Percentiles rank a stretch among this genome's conserved stretches.
Evolutionary conservation across 805 yeast genomes (phyloP).

Genomic region (Zygosaccharomyces siamensis): DNA sequence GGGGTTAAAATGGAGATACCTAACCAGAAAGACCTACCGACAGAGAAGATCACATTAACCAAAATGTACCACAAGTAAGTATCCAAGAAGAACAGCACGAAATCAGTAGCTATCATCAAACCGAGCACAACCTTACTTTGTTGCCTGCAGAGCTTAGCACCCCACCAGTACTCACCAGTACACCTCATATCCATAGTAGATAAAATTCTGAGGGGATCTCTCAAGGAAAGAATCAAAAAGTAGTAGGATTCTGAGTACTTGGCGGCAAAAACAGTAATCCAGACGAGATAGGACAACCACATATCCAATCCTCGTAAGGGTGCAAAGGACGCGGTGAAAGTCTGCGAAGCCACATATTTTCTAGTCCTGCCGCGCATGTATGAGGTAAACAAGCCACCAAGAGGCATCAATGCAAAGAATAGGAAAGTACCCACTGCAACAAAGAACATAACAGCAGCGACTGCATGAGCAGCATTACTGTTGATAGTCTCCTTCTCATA

Average conservation of each 20-base stretch:
- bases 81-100: constrained; percentile 95
- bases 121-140: constrained; percentile 89
- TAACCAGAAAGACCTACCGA: constrained; percentile 95
- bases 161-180: constrained; percentile 89
- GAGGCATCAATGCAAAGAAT: constrained; percentile 91
- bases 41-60: constrained; percentile 90
- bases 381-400: constrained; percentile 93
- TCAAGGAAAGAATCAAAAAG: constrained; percentile 80
- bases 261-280: constrained; percentile 86
- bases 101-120: constrained; percentile 87
- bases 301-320: constrained; percentile 80
- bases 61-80: constrained; percentile 98
- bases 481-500: constrained; percentile 64
- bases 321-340: constrained; percentile 89
- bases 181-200: constrained; percentile 88
- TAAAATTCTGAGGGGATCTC: constrained; percentile 92
- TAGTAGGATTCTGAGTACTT: constrained; percentile 87
- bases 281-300: constrained; percentile 92
- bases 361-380: constrained; percentile 84
- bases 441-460: constrained; percentile 83
- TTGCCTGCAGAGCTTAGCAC: constrained; percentile 66
- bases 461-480: constrained; percentile 69
- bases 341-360: constrained; percentile 86
- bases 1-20: constrained; percentile 99
- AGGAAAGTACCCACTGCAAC: constrained; percentile 78